Conservation (phyloP, 352 stramenopile genomes). For the Globisporangium parvum region DNA sequence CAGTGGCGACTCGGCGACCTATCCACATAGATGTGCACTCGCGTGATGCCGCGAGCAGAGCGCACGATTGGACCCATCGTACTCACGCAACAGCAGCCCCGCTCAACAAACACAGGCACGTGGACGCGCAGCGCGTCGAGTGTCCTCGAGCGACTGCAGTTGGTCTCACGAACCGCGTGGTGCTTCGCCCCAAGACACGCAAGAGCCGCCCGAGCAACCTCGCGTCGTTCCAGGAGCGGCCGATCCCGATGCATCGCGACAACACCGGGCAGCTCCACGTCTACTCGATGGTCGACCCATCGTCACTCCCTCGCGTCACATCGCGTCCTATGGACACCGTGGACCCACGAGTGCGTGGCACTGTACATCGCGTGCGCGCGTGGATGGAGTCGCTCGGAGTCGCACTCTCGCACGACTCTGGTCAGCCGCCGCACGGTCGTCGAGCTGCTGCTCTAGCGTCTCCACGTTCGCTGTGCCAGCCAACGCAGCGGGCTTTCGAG, state of each 20-base stretch:
- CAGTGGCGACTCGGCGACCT: background rate
- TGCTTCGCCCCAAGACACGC: conserved; percentile 4
- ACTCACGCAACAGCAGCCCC: too few species aligned
- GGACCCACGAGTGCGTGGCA: background rate
- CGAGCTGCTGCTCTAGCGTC: too few species aligned
- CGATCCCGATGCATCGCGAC: conserved; percentile 14
- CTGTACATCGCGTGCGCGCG: background rate
- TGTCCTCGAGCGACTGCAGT: background rate
- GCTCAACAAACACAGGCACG: background rate
- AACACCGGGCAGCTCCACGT: conserved; percentile 19
- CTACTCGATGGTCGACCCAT: conserved; percentile 35
- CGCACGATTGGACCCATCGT: too few species aligned
- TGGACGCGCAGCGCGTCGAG: background rate
- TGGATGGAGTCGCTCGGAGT: conserved; percentile 17
- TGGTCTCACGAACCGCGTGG: background rate
- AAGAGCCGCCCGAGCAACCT: background rate
- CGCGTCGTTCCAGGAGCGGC: background rate
- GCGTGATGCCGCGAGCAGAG: too few species aligned
- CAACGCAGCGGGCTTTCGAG: conserved; percentile 12
- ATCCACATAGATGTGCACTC: too few species aligned
- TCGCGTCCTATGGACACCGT: background rate
- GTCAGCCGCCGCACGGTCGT: too few species aligned
- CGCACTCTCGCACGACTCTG: background rate
- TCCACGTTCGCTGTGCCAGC: background rate
- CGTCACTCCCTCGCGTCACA: background rate